These are phyloP conservation scores for Colletotrichum godetiae DNA, from an alignment of 2,329 filamentous ascomycete genomes.

Conservation along the genomic window DNA sequence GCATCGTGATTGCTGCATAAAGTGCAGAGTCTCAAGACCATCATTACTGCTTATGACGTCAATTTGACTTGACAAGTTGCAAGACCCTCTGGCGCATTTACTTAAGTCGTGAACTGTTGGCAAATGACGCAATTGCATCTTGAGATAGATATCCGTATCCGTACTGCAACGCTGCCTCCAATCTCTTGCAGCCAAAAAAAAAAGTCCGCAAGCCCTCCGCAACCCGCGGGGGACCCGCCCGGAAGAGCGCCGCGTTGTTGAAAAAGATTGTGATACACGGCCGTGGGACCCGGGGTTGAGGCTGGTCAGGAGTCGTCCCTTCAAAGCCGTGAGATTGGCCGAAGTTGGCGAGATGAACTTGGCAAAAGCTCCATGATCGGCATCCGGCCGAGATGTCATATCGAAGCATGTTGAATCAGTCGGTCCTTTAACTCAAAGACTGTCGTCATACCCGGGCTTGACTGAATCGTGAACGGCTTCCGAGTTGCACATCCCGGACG, in stretches of 20 bases:
- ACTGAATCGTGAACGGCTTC: constrained; percentile 29
- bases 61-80: neutral
- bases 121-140: constrained; percentile 19
- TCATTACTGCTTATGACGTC: constrained; percentile 2
- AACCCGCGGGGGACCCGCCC: constrained; percentile 15
- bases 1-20: neutral
- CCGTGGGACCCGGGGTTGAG: constrained; percentile 25
- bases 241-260: constrained; percentile 22
- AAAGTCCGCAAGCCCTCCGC: constrained; percentile 10
- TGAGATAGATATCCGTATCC: neutral
- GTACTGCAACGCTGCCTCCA: neutral
- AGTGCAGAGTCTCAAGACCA: neutral
- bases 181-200: constrained; percentile 16
- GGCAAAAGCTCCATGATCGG: constrained; percentile 31
- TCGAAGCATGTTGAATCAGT: constrained; percentile 28
- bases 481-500: constrained; percentile 26
- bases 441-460: constrained; percentile 24
- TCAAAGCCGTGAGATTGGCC: constrained; percentile 5
- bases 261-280: constrained; percentile 32
- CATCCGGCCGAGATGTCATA: constrained; percentile 31
- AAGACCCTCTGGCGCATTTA: constrained; percentile 13
- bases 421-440: constrained; percentile 15
- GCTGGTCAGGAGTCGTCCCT: constrained; percentile 6
- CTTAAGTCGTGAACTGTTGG: constrained; percentile 15
- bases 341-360: constrained; percentile 30